These are phyloP conservation scores for Brassica cretica DNA, from an alignment of 345 rosid species.

Conservation along the genomic window DNA sequence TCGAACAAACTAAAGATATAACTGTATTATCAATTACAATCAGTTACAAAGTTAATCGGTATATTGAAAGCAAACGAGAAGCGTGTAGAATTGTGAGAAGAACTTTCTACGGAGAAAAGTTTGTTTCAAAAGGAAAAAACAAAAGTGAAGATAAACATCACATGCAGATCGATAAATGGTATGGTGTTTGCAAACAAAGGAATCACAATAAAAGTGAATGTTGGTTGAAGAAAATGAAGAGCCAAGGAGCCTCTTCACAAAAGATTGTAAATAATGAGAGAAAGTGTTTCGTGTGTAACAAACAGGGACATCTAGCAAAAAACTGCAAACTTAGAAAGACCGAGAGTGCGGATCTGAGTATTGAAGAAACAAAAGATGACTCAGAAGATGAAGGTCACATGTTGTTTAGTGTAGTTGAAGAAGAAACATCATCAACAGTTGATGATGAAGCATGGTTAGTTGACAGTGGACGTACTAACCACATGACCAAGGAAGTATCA, in stretches of 20 bases:
- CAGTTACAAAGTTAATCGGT: background rate
- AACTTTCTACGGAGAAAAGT: background rate
- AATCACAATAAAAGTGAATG: background rate
- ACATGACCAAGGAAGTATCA: background rate
- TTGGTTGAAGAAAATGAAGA: background rate
- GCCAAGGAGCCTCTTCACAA: background rate
- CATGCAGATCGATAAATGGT: background rate
- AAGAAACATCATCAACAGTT: background rate
- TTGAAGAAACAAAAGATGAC: background rate
- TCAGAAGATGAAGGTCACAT: background rate
- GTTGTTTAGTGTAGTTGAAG: background rate
- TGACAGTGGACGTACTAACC: background rate
- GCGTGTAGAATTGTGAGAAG: background rate
- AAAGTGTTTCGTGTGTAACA: background rate
- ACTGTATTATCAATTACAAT: background rate
- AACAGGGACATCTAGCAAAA: background rate
- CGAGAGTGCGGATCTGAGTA: background rate
- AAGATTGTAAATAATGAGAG: background rate
- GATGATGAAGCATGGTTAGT: background rate
- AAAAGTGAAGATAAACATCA: background rate
- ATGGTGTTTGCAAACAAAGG: background rate
- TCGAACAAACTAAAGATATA: background rate
- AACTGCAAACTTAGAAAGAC: background rate
- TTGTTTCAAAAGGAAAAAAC: background rate
- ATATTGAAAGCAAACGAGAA: background rate